phyloP scores from a whole-genome alignment of 257 asterid species.

The Nicotiana obtusifolia region DNA sequence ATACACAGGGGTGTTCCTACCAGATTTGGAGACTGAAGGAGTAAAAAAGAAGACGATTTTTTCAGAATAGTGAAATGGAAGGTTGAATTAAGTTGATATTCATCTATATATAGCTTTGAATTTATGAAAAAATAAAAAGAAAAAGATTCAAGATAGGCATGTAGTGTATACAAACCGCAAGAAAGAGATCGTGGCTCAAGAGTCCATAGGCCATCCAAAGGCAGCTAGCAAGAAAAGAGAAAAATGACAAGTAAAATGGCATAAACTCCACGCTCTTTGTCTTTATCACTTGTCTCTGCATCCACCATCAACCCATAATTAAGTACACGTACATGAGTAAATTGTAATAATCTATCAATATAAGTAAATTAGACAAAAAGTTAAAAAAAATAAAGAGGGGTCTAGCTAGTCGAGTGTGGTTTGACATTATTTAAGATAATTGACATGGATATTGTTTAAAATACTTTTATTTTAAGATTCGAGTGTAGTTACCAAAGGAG shows the following conservation, averaged over 20 bases:
- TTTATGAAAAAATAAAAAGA: background rate
- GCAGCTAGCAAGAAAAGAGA: conserved; percentile 68
- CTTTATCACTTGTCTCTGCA: conserved; percentile 66
- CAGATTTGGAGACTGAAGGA: conserved; percentile 56
- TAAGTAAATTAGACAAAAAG: no score
- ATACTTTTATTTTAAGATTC: background rate
- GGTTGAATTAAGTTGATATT: background rate
- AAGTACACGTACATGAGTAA: background rate
- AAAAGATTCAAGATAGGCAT: background rate
- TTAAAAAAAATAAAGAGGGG: no score
- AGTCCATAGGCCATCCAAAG: conserved; percentile 79
- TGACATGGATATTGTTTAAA: background rate
- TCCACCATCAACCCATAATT: background rate
- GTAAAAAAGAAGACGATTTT: background rate
- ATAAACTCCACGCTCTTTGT: conserved; percentile 79
- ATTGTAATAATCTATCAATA: no score
- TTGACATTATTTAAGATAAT: background rate
- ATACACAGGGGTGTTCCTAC: conserved; percentile 70
- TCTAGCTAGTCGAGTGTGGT: background rate
- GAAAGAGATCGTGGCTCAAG: conserved; percentile 62
- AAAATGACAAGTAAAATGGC: conserved; percentile 81
- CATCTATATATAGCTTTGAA: background rate
- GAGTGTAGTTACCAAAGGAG: background rate
- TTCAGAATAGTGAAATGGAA: no score
- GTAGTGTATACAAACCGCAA: conserved; percentile 42